phyloP scores from a whole-genome alignment of 331 rosid genomes.

The Malus hybrid region DNA sequence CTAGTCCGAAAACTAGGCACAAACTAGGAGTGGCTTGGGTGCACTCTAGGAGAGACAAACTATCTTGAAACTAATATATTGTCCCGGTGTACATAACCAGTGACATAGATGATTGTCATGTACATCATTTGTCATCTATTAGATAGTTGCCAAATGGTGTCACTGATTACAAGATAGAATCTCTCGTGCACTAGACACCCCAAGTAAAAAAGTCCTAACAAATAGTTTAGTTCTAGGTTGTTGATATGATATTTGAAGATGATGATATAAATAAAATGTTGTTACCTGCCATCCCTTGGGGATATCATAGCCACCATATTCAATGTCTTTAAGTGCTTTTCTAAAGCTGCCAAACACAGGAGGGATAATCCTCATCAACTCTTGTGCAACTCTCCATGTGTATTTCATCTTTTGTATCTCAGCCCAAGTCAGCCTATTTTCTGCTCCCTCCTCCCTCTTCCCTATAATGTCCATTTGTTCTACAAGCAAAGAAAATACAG shows the following conservation, averaged over 20 bases:
- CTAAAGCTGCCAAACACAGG: constrained; percentile 41
- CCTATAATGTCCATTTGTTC: constrained; percentile 38
- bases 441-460: constrained; percentile 27
- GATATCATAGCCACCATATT: constrained; percentile 37
- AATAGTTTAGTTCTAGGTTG: no score
- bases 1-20: no score
- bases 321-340: constrained; percentile 32
- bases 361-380: constrained; percentile 42
- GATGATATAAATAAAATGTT: neutral
- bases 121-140: no score
- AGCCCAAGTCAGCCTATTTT: constrained; percentile 36
- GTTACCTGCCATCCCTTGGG: constrained; percentile 53
- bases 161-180: no score
- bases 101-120: no score
- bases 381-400: constrained; percentile 49
- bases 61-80: no score
- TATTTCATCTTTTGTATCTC: constrained; percentile 48
- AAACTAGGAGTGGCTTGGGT: no score
- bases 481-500: neutral
- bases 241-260: neutral
- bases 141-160: no score
- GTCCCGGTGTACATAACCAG: no score
- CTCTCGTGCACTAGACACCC: no score
- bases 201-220: no score
- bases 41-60: no score